Conservation (phyloP, 2,329 filamentous ascomycete genomes). For the Paraconiothyrium sp. region DNA sequence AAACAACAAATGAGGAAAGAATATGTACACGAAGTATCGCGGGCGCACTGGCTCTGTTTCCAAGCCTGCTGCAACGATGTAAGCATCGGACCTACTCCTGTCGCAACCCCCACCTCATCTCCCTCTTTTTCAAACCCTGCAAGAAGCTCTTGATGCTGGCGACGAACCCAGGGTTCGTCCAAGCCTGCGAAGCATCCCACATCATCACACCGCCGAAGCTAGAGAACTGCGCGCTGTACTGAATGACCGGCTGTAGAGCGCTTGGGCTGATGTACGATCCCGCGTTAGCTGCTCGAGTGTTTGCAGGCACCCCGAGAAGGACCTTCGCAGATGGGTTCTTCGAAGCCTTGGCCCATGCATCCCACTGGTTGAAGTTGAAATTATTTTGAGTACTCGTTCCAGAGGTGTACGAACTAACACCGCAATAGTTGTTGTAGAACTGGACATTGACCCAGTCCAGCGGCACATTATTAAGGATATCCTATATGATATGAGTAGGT, state of each 20-base stretch:
- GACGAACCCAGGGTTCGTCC: slow-evolving; percentile 34
- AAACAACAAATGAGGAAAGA: background rate
- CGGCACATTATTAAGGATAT: slow-evolving; percentile 62
- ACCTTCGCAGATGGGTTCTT: slow-evolving; percentile 69
- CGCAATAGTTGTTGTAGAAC: slow-evolving; percentile 77
- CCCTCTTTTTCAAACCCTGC: slow-evolving; percentile 18
- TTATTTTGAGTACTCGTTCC: slow-evolving; percentile 59
- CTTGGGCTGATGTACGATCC: slow-evolving; percentile 63
- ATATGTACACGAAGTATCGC: slow-evolving; percentile 8
- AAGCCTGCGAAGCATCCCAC: slow-evolving; percentile 63
- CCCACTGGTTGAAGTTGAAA: slow-evolving; percentile 72
- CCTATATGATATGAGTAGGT: slow-evolving; percentile 32
- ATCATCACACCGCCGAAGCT: slow-evolving; percentile 76
- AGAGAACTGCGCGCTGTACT: slow-evolving; percentile 63
- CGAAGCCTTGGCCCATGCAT: slow-evolving; percentile 70
- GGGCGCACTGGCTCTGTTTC: background rate
- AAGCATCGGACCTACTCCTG: background rate
- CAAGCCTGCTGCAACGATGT: background rate
- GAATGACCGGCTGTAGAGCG: slow-evolving; percentile 61
- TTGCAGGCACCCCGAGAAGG: slow-evolving; percentile 69
- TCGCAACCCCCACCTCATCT: slow-evolving; percentile 20
- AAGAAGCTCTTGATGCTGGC: slow-evolving; percentile 22
- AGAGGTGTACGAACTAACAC: slow-evolving; percentile 61
- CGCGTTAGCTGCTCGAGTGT: slow-evolving; percentile 57
- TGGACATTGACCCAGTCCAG: slow-evolving; percentile 72